phyloP scores from a whole-genome alignment of 2,329 filamentous ascomycete genomes.

The Catunica adiposa region DNA sequence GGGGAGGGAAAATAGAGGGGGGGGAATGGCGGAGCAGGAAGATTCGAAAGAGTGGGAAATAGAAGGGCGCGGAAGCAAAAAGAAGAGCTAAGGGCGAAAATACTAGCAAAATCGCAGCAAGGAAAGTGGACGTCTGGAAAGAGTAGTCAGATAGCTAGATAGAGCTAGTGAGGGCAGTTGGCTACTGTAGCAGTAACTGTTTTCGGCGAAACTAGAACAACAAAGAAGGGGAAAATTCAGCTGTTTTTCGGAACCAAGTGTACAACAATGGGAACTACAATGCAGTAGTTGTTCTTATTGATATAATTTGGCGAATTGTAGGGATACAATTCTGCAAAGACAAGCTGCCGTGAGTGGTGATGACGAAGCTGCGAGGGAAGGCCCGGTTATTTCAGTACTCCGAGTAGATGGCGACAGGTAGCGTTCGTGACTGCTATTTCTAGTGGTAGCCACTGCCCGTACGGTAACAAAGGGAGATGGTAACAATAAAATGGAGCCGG shows the following conservation, averaged over 20 bases:
- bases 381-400: background rate
- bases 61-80: constrained; percentile 13
- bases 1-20: constrained; percentile 5
- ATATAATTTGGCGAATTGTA: no score
- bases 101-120: background rate
- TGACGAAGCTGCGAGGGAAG: background rate
- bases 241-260: no score
- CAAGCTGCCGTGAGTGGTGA: background rate
- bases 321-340: background rate
- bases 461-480: no score
- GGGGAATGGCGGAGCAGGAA: constrained; percentile 7
- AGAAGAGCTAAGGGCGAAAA: constrained; percentile 14
- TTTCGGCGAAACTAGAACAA: no score
- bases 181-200: no score
- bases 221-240: no score
- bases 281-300: no score
- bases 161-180: background rate
- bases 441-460: background rate
- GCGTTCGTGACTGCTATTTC: background rate
- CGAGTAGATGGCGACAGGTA: background rate
- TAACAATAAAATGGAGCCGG: no score
- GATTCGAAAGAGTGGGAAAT: constrained; percentile 17
- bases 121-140: background rate
- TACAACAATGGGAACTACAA: no score
- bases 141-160: background rate